Percentiles rank a stretch among this genome's conserved stretches.
Evolutionary conservation across 495 filamentous ascomycete genomes (phyloP).

Genomic region (Aspergillus saccharolyticus): DNA sequence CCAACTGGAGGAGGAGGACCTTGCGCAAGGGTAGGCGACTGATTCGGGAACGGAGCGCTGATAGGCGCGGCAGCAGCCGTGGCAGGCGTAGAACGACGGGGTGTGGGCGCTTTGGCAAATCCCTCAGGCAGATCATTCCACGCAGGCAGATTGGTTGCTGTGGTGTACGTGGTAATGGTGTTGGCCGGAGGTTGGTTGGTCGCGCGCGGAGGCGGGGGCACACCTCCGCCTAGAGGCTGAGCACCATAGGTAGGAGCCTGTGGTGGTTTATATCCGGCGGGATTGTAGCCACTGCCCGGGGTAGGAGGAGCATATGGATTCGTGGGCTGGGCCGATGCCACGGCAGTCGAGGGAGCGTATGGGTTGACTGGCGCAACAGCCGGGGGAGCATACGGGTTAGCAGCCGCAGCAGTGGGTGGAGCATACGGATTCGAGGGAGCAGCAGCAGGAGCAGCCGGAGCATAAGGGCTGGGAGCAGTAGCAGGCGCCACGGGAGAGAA

Average conservation of each 20-base stretch:
- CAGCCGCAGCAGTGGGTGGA: conserved; percentile 20
- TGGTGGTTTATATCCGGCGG: conserved; percentile 46
- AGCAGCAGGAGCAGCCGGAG: conserved; percentile 21
- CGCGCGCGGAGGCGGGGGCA: conserved; percentile 56
- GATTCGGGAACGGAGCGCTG: conserved; percentile 63
- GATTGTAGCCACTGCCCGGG: conserved; percentile 29
- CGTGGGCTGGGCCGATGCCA: conserved; percentile 32
- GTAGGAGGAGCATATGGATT: conserved; percentile 62
- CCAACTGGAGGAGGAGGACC: conserved; percentile 36
- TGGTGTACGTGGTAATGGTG: conserved; percentile 58
- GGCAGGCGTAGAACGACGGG: conserved; percentile 67
- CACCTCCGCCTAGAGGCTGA: conserved; percentile 33
- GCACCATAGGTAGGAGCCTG: conserved; percentile 42
- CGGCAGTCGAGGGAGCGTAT: conserved; percentile 50
- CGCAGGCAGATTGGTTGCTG: conserved; percentile 61
- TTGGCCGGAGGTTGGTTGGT: conserved; percentile 54
- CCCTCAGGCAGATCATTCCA: conserved; percentile 96
- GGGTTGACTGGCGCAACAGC: conserved; percentile 45
- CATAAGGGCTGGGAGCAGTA: conserved; percentile 24
- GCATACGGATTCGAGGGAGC: conserved; percentile 14
- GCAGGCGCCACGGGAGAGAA: conserved; percentile 29
- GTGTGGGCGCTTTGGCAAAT: conserved; percentile 64
- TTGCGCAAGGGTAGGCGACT: conserved; percentile 51
- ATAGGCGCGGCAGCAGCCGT: conserved; percentile 46
- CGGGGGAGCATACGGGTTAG: conserved; percentile 31